Evolutionary conservation across 2,329 filamentous ascomycete species (phyloP), one percentile per base, ranked within the genome.

Genomic region (Curvularia eragrostidis): DNA sequence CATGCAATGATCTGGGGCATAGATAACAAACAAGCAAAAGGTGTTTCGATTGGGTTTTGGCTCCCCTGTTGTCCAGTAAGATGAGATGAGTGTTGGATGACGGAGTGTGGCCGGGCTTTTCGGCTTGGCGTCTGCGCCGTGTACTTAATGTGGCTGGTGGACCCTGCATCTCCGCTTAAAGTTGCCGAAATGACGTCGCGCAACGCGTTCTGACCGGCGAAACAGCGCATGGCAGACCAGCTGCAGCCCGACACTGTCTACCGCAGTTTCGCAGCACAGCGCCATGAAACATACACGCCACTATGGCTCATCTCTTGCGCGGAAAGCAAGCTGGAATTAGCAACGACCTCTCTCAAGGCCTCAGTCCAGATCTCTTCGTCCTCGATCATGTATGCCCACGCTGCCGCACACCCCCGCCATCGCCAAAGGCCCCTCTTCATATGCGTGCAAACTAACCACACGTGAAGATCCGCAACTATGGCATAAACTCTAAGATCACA

Each of bases 321-420:
- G 90, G 91, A 69, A 97, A 96, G 83, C 95, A 98, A 83, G 87
- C 92, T 56, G 95, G 95, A 71, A 90, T 99, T 69, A 90, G 93
- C 75, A 91, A 89, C 78, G 95, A 98, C 80, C 85, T 99, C 65
- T 97, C 93, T 51, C 88, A 88, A 18, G 90, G 89, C 65, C 87
- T 98, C 62, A 83, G 87, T 18, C 85, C 91, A 36, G 90, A 91
- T 61, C 80, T 91, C 13, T 97, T 98, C 75, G 82, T 86, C 58
- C 86, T 94, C 23, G 93, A 97, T 74, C 91, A 97, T 78, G 90
- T 87, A 80, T 55, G 78, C 74, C 61, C 68, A 60, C 63, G 62
- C 67, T 63, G 52, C 62, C 62, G 49, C 54, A 42, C 65, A 63
- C 59, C 59, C 54, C 54, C 61, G 41, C 59, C 32, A 34, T 51